Conservation (phyloP, 768 basidiomycete species). For the Boletus reticuloceps region DNA sequence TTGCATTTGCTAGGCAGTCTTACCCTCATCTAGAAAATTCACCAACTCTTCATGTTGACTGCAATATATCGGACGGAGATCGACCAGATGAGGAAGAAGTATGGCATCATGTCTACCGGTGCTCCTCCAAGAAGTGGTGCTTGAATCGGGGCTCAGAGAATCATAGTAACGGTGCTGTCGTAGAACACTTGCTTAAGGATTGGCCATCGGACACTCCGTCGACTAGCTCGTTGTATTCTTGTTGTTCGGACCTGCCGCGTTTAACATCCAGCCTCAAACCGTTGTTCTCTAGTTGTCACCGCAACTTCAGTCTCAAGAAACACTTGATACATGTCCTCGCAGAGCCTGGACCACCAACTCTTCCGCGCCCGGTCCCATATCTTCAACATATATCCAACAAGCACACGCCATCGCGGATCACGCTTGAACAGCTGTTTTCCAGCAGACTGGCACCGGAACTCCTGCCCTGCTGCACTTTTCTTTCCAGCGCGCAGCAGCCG, state of each 20-base stretch:
- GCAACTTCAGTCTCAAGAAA: constrained; percentile 3
- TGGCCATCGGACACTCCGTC: constrained; percentile 12
- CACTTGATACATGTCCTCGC: background rate
- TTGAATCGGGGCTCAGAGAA: too few species aligned
- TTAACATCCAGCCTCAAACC: background rate
- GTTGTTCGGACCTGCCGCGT: background rate
- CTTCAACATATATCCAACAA: too few species aligned
- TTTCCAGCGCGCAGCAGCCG: too few species aligned
- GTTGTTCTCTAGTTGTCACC: constrained; percentile 14
- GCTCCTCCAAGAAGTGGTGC: too few species aligned
- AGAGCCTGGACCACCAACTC: background rate
- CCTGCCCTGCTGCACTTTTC: background rate
- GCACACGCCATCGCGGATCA: background rate
- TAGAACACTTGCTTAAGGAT: background rate
- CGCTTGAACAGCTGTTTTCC: background rate
- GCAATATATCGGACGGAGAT: constrained; percentile 12
- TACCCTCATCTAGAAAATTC: background rate
- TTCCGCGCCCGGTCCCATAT: background rate
- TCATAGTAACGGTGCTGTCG: background rate
- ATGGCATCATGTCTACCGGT: background rate
- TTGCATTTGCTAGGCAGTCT: constrained; percentile 24
- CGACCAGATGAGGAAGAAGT: background rate
- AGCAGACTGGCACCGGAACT: background rate
- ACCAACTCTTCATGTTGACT: background rate
- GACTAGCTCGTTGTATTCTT: background rate